phyloP scores from a whole-genome alignment of 441 rosid species.

The Populus trichocarpa region DNA sequence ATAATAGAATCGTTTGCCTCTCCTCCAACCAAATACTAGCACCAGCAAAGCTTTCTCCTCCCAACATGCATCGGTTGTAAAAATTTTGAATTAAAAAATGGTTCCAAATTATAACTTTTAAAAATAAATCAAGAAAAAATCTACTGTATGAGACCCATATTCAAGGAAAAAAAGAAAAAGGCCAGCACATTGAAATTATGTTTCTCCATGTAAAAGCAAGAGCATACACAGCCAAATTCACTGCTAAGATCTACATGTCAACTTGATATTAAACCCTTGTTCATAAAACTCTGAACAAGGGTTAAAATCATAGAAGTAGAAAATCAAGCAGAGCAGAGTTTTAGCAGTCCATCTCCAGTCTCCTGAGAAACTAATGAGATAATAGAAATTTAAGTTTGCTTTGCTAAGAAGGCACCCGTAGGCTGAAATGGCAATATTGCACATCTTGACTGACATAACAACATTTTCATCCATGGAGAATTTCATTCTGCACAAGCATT shows the following conservation, averaged over 20 bases:
- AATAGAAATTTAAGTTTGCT: neutral
- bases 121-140: neutral
- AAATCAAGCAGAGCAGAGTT: neutral
- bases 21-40: neutral
- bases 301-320: neutral
- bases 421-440: neutral
- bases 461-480: neutral
- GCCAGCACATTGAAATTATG: neutral
- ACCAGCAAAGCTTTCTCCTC: neutral
- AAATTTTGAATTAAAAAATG: neutral
- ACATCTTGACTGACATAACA: neutral
- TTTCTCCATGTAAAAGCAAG: neutral
- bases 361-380: neutral
- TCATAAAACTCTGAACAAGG: neutral
- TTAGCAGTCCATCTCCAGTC: neutral
- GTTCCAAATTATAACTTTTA: neutral
- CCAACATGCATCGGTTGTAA: neutral
- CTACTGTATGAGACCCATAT: neutral
- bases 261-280: neutral
- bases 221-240: neutral
- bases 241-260: neutral
- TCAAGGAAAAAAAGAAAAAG: neutral
- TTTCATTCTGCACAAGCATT: constrained; percentile 3
- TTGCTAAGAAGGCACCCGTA: neutral
- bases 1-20: neutral